Conservation (phyloP, 2,329 filamentous ascomycete species). For the Penicillium sp. region DNA sequence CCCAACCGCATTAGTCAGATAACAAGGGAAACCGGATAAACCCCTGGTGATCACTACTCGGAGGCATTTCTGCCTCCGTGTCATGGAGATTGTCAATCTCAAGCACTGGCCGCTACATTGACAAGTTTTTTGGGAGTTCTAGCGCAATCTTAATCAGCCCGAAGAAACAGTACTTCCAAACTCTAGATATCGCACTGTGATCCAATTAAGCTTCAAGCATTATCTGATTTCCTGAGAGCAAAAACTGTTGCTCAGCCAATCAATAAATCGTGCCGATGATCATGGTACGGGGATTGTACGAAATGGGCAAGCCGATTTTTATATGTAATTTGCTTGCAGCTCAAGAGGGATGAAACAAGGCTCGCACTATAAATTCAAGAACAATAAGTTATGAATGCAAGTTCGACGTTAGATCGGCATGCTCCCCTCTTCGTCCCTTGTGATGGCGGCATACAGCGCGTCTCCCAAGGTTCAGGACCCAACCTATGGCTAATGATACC, state of each 20-base stretch:
- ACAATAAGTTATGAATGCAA: not conserved
- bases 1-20: too few species aligned
- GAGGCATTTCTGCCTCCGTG: too few species aligned
- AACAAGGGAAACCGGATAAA: too few species aligned
- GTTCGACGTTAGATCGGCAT: slow-evolving; percentile 4
- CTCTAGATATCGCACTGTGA: not conserved
- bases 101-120: not conserved
- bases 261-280: not conserved
- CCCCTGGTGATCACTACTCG: too few species aligned
- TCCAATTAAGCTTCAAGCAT: not conserved
- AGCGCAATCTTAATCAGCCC: not conserved
- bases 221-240: not conserved
- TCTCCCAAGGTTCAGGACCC: not conserved
- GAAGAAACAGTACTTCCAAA: not conserved
- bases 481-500: not conserved
- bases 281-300: not conserved
- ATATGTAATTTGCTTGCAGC: not conserved
- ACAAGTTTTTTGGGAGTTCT: too few species aligned
- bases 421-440: not conserved
- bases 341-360: not conserved
- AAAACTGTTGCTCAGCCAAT: not conserved
- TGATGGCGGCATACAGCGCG: too few species aligned
- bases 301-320: not conserved
- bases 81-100: not conserved
- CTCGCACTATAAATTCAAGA: not conserved